Evolutionary conservation across 805 yeast species (phyloP), one percentile per base, ranked within the genome.

Genomic region (Yueomyces sp.): DNA sequence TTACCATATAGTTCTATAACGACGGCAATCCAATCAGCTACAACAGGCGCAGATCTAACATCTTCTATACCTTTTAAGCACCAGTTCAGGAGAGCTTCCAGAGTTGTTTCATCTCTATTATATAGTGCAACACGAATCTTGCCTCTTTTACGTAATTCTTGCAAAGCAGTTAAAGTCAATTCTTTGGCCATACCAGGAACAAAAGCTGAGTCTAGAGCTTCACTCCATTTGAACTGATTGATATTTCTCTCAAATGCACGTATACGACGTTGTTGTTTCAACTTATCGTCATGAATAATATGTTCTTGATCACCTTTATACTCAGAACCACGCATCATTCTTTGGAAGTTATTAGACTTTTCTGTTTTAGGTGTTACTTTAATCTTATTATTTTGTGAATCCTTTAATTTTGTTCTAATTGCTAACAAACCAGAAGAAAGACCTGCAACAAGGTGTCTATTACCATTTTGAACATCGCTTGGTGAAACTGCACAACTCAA

Each of bases 401-500:
- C 72, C 30, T 84, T 74, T 61, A 81, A 84, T 56, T 94, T 76
- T 1, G 97, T 90, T 59, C 96, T 75, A 42, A 92, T 82, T 6
- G 95, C 80, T 41, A 92, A 66, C 45, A 92, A 68, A 4, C 98
- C 98, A 1, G 94, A 80, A 5, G 88, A 80, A 51, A 92, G 72
- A 41, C 98, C 98, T 12, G 92, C 85, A 36, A 85, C 96, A 50
- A 92, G 73, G 67, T 92, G 97, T 65, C 84, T 82, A 52, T 62
- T 62, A 37, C 61, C 62, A n/a, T 34, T 34, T 44, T 56, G 58
- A 4, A 60, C 56, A 40, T 52, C 59, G 33, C 60, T 70, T 29
- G 97, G 96, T 6, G 96, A 85, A 8, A 85, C 81, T 11, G 88
- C 97, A 59, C 95, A 79, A 53, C 85, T 72, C 52, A 92, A 68